These are phyloP conservation scores for Dendrobium catenatum DNA, from an alignment of 106 monocot species.

Conservation along the genomic window DNA sequence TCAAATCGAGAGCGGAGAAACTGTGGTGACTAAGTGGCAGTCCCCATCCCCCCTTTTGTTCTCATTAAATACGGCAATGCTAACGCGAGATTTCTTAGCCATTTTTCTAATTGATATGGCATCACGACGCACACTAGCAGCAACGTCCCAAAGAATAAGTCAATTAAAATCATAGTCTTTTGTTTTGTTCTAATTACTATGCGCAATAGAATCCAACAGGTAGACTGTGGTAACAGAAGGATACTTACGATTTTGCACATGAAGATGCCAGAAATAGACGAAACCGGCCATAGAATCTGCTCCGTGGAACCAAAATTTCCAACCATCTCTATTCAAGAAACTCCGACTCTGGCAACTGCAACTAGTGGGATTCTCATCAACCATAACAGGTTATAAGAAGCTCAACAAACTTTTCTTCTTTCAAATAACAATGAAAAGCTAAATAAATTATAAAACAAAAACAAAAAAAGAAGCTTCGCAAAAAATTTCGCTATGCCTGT, in stretches of 20 bases:
- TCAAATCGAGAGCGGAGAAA: not conserved
- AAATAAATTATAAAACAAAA: not conserved
- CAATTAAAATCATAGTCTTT: not conserved
- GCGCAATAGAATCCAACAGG: not conserved
- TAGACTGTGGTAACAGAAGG: not conserved
- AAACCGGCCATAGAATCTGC: slow-evolving; percentile 45
- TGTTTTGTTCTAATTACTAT: not conserved
- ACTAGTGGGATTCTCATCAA: not conserved
- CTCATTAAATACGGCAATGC: not conserved
- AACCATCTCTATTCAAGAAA: slow-evolving; percentile 19
- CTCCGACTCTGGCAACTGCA: not conserved
- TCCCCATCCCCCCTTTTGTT: not conserved
- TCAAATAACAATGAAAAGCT: not conserved
- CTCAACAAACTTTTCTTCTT: not conserved
- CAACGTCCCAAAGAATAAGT: no score
- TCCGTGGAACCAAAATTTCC: slow-evolving; percentile 32
- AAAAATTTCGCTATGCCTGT: not conserved
- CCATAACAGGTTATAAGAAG: not conserved
- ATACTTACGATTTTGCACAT: slow-evolving; percentile 72
- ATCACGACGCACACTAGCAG: not conserved
- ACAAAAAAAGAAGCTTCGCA: not conserved
- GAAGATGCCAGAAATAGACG: slow-evolving; percentile 50
- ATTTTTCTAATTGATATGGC: not conserved
- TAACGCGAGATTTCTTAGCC: not conserved
- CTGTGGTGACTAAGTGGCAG: not conserved